These are phyloP conservation scores for Pachysandra terminalis DNA, from an alignment of 164 flowering plant species.

Conservation along the genomic window DNA sequence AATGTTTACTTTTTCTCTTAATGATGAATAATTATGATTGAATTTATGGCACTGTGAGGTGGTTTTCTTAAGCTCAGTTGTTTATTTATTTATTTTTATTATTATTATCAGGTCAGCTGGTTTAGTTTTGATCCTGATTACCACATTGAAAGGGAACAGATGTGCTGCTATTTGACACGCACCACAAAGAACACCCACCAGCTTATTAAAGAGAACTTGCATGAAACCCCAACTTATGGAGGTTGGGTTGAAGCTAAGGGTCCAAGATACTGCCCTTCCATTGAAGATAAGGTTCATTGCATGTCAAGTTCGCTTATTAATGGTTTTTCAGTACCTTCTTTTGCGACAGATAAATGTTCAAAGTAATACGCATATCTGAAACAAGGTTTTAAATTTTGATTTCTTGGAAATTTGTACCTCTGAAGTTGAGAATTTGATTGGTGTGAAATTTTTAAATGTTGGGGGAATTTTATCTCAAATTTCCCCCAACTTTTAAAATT, in stretches of 20 bases:
- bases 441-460: too few relatives aligned
- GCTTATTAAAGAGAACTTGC: constrained; percentile 85
- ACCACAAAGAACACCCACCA: constrained; percentile 80
- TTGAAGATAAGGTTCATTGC: constrained; percentile 85
- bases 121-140: constrained; percentile 92
- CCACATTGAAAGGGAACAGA: constrained; percentile 89
- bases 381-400: too few relatives aligned
- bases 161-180: constrained; percentile 94
- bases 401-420: too few relatives aligned
- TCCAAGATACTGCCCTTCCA: constrained; percentile 97
- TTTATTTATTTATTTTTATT: too few relatives aligned
- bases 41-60: background rate
- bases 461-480: too few relatives aligned
- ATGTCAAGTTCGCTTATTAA: background rate
- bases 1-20: background rate
- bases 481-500: too few relatives aligned
- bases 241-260: constrained; percentile 99
- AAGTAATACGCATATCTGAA: too few relatives aligned
- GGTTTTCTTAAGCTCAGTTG: constrained; percentile 8
- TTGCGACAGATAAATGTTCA: too few relatives aligned
- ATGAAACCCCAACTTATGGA: constrained; percentile 98
- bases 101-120: constrained; percentile 71
- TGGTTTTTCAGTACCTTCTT: background rate
- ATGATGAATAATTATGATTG: background rate
- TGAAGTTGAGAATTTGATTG: too few relatives aligned